Evolutionary conservation across 371 early-diverging fungal genomes (phyloP), one percentile per base, ranked within the genome.

Genomic region (Choanephora cucurbitarum): DNA sequence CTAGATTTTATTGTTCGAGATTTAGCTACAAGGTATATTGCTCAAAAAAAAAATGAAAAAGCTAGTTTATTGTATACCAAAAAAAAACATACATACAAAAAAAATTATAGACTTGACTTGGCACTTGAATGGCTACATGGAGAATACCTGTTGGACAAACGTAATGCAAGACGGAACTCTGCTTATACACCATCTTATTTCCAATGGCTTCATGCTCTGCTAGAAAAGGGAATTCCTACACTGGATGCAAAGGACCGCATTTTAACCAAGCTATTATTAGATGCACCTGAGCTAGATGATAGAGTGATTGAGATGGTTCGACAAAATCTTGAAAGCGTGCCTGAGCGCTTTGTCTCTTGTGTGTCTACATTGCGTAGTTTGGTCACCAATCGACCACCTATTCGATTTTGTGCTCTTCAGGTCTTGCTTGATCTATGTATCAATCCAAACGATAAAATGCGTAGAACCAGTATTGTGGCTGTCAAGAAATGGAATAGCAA

Each of bases 401-500:
- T 74, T 1, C 63, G 79, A 6, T 62, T 50, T 15, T 33, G 49
- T 13, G 72, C 77, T 33, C 44, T 79, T 1, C 57, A 69, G 18
- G 72, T 76, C 0, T 49, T 79, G 19, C 50, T 79, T 23, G 68
- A 70, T 44, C 57, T 66, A 11, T 76, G 77, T 44, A 61, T 57
- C 4, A 48, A 69, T 49, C 57, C 65, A 11, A 71, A 75, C 45
- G 67, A 70, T 23, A 73, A 69, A 49, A 77, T 65, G 50, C 62
- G 82, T 52, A 62, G 69, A 33, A 71, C 73, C 7, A 81, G 86
- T 22, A 88, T 90, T 63, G 70, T 82, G 0, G 80, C 78, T 15
- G 83, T 76, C 9, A 81, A 80, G 51, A 81, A 83, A 50, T 89
- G 87, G 84, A 76, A 80, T 14, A 77, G 79, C 5, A 79, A 83